Base-by-base conservation (phyloP, 495 filamentous ascomycete species). In the Annulohypoxylon nitens region DNA sequence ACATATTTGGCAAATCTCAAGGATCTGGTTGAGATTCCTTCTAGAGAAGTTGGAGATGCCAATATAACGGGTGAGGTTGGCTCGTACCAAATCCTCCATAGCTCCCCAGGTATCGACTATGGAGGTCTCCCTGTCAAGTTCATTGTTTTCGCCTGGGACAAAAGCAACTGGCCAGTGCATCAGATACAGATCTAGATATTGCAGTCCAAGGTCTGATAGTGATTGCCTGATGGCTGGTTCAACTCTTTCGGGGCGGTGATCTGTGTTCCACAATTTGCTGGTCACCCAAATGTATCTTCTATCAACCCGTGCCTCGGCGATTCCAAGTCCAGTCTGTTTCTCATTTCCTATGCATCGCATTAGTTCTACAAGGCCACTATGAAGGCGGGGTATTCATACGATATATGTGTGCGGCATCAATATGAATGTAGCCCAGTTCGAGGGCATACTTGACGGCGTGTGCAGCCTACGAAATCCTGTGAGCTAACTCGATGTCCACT, bases 1-100 rank as follows among this genome's bases (percentile, higher is more conserved):
- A 10, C 89, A 86, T 39, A 92, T 83, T 4, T 76, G 81, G 20
- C 84, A 81, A 34, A 88, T 83, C 33, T 85, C 77, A 7, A 93
- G 47, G 7, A 93, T 76, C 11, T 82, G 77, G 68, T 92, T 86
- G 69, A 92, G 77, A 51, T 93, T 88, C 0, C 81, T 79, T 61
- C 85, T 80, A 48, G 84, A 86, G 78, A 92, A 93, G 78, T 93
- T 94, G 43, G 87, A 91, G 6, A 93, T 83, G 3, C 92, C 92
- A 66, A 95, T 93, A 30, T 75, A 4, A 84, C 90, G 67, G 81
- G 89, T 89, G 33, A 82, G 81, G 39, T 85, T 76, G 3, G 87
- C 76, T 34, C 75, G 59, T 5, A 78, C 76, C 2, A 88, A 78
- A 47, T 84, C 83, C 72, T 93, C 90, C 90, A 94, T 91, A 0